Evolutionary conservation across 2,329 filamentous ascomycete genomes (phyloP).

Genomic region (Epichloe baconii): DNA sequence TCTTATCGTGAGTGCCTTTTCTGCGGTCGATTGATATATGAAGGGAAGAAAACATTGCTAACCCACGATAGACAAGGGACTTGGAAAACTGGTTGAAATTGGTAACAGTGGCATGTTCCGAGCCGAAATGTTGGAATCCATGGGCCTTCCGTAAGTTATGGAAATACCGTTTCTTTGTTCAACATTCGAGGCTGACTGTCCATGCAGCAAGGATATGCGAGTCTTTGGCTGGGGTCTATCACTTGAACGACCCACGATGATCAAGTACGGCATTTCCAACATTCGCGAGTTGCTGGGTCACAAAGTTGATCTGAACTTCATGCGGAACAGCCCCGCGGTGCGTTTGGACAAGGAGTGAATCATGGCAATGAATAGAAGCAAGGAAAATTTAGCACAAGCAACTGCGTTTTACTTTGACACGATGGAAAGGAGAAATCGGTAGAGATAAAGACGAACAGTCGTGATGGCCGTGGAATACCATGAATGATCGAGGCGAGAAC

Average conservation of each 20-base stretch:
- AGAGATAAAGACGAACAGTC: no score
- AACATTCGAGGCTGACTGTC: background rate
- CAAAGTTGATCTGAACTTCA: slow-evolving; percentile 88
- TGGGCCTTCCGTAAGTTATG: slow-evolving; percentile 58
- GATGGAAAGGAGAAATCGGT: background rate
- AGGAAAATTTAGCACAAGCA: background rate
- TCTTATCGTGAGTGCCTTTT: slow-evolving; percentile 45
- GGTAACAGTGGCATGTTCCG: slow-evolving; percentile 98
- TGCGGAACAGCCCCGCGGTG: slow-evolving; percentile 83
- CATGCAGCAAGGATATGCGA: slow-evolving; percentile 55
- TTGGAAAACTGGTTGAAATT: slow-evolving; percentile 90
- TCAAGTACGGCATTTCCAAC: slow-evolving; percentile 82
- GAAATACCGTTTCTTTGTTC: background rate
- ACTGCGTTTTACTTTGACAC: background rate
- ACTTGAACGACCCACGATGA: slow-evolving; percentile 94
- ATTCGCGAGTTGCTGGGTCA: slow-evolving; percentile 88
- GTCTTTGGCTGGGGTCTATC: slow-evolving; percentile 91
- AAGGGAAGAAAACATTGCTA: background rate
- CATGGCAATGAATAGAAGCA: background rate
- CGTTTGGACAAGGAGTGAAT: slow-evolving; percentile 69
- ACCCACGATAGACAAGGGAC: slow-evolving; percentile 45
- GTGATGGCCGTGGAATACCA: background rate
- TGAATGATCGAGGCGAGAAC: background rate
- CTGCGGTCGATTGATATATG: background rate
- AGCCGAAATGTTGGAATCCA: slow-evolving; percentile 89